Percentiles rank a stretch among this genome's conserved stretches.
These are phyloP conservation scores for Hypoxylon sp. DNA, from an alignment of 2,329 filamentous ascomycete genomes.

Conservation along the genomic window DNA sequence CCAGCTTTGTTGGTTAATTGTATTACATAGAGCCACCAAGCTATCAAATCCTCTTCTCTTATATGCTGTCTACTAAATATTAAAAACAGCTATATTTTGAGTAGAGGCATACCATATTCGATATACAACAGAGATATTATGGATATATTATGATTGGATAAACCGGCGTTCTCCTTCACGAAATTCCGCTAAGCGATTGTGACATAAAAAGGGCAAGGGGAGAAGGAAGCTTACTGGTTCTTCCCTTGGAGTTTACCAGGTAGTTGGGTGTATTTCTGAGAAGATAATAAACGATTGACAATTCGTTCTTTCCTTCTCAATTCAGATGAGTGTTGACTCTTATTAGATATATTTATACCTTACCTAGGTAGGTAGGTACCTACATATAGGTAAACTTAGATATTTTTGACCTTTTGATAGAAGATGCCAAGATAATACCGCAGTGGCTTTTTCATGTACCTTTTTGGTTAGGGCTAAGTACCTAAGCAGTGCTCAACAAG, in stretches of 20 bases:
- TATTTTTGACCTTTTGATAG: slow-evolving; percentile 4
- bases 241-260: not conserved
- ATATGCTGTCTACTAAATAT: slow-evolving; percentile 18
- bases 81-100: not conserved
- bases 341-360: not conserved
- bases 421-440: slow-evolving; percentile 2
- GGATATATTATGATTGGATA: slow-evolving; percentile 6
- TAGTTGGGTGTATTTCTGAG: not conserved
- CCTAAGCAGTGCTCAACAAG: slow-evolving; percentile 29
- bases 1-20: slow-evolving; percentile 23
- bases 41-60: slow-evolving; percentile 10
- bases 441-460: not conserved
- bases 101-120: slow-evolving; percentile 9
- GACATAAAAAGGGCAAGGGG: slow-evolving; percentile 7
- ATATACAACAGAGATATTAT: slow-evolving; percentile 2
- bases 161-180: slow-evolving; percentile 1
- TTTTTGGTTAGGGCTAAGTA: slow-evolving; percentile 12
- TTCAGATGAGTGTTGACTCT: not conserved
- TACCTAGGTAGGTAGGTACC: no score
- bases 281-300: not conserved
- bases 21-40: slow-evolving; percentile 22
- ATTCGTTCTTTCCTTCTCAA: not conserved
- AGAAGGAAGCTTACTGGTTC: slow-evolving; percentile 1
- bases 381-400: not conserved
- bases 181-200: slow-evolving; percentile 6